Base-by-base conservation (phyloP, 257 asterid species). In the Ilex asprella region DNA sequence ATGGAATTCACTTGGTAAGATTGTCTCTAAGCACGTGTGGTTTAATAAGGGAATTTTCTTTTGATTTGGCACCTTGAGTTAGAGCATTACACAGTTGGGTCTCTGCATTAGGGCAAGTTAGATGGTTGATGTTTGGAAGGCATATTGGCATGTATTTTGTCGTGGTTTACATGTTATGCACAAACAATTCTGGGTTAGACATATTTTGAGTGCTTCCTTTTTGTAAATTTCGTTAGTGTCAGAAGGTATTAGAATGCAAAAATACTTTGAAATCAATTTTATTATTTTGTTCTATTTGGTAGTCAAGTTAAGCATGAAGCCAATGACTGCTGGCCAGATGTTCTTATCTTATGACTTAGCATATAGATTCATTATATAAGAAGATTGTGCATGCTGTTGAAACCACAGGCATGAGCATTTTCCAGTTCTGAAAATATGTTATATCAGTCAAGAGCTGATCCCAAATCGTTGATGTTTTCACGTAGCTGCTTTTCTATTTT, bases 1-100 rank as follows among this genome's bases (percentile, higher is more conserved):
- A 92, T 70, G 94, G 95, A 70, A 68, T 60, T 76, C 99, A 92
- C 82, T 76, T 92, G 87, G 97, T 92, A 81, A 70, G 79, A 62
- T 55, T 16, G 27, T 21, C 27, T 21, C 27, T 21, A 21, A 21
- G 27, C 27, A 21, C 27, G 27, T 21, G 27, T 21, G 53, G 3
- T 14, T 15, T 53, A 35, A 35, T 35, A 35, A 35, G 5, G 41
- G 5, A 8, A 35, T 53, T 53, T 14, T 49, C 10, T 3, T 12
- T 49, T 49, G 6, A 49, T 49, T 49, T 12, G 54, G 6, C 16
- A 49, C 16, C 16, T 49, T 15, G 16, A 49, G 3, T 12, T 49
- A 49, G 4, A 49, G 54, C n/a, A 12, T 15, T 21, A 21, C 14
- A 7, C 54, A 49, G n/a, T 49, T 49, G 54, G 54, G 16, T 49